Percentiles rank a stretch among this genome's conserved stretches.
phyloP scores from a whole-genome alignment of 768 basidiomycete genomes.

The Sporobolomyces pararoseus region DNA sequence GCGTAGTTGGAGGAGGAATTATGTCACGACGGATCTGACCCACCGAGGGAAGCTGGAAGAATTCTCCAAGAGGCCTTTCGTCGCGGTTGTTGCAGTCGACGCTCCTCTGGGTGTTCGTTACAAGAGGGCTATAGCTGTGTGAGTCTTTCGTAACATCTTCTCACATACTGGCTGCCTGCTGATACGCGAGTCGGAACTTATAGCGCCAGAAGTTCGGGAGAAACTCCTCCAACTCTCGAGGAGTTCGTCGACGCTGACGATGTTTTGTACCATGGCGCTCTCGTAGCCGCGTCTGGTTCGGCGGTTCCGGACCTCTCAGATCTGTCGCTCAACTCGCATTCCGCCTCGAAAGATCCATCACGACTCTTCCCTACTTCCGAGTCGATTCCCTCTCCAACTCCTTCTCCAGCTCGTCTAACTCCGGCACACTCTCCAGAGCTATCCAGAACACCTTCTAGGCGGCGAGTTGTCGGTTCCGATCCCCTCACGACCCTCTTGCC shows the following conservation, averaged over 20 bases:
- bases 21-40: conserved; percentile 71
- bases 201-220: neutral
- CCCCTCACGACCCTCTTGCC: conserved; percentile 49
- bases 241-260: conserved; percentile 75
- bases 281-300: conserved; percentile 28
- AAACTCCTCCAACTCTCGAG: conserved; percentile 54
- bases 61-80: conserved; percentile 83
- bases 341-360: conserved; percentile 8
- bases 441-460: neutral
- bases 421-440: conserved; percentile 25
- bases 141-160: conserved; percentile 25
- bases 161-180: neutral
- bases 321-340: conserved; percentile 19
- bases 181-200: neutral
- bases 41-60: conserved; percentile 59
- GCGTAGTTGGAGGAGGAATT: conserved; percentile 70
- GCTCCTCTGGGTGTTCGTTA: conserved; percentile 73
- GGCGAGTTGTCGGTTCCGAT: neutral
- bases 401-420: conserved; percentile 25
- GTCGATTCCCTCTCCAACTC: conserved; percentile 15
- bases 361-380: conserved; percentile 3
- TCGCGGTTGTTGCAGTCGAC: conserved; percentile 76
- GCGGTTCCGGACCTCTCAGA: conserved; percentile 11
- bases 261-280: conserved; percentile 58
- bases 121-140: conserved; percentile 54